Conservation (phyloP, 2,329 filamentous ascomycete species). For the Ophiosphaerella korrae region DNA sequence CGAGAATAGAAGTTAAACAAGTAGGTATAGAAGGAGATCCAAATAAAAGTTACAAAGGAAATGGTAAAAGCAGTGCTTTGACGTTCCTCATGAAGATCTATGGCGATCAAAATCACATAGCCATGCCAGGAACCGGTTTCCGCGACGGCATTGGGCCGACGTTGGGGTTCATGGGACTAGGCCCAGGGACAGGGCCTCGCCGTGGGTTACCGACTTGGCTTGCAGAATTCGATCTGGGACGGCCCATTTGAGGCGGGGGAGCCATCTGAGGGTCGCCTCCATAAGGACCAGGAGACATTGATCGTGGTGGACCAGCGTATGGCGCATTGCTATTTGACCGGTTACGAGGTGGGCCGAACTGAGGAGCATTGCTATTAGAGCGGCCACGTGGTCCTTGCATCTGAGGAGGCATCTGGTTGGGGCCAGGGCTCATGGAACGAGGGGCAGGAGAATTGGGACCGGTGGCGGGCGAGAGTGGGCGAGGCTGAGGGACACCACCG, state of each 20-base stretch:
- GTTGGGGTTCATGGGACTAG: constrained; percentile 46
- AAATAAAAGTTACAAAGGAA: constrained; percentile 14
- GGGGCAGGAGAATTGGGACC: constrained; percentile 51
- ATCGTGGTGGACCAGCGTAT: constrained; percentile 41
- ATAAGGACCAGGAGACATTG: constrained; percentile 48
- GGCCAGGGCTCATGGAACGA: constrained; percentile 42
- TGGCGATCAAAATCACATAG: constrained; percentile 36
- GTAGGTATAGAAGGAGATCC: constrained; percentile 14
- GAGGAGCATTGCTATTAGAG: constrained; percentile 46
- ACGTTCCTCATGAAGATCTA: constrained; percentile 31
- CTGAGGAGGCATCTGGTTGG: constrained; percentile 35
- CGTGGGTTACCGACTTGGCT: constrained; percentile 34
- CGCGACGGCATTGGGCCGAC: constrained; percentile 42
- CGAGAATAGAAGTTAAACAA: constrained; percentile 13
- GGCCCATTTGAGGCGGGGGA: constrained; percentile 38
- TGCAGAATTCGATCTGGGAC: constrained; percentile 47
- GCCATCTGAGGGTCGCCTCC: constrained; percentile 42
- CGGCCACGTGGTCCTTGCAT: constrained; percentile 34
- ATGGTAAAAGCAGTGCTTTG: constrained; percentile 18
- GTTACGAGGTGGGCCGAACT: constrained; percentile 29
- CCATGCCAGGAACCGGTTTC: constrained; percentile 56
- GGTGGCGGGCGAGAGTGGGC: constrained; percentile 53
- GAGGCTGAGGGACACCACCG: constrained; percentile 38
- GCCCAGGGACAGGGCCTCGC: constrained; percentile 38
- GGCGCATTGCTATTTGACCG: constrained; percentile 48